These are phyloP conservation scores for Apiotrichum domesticum DNA, from an alignment of 1,284 basidiomycete species.

Conservation along the genomic window DNA sequence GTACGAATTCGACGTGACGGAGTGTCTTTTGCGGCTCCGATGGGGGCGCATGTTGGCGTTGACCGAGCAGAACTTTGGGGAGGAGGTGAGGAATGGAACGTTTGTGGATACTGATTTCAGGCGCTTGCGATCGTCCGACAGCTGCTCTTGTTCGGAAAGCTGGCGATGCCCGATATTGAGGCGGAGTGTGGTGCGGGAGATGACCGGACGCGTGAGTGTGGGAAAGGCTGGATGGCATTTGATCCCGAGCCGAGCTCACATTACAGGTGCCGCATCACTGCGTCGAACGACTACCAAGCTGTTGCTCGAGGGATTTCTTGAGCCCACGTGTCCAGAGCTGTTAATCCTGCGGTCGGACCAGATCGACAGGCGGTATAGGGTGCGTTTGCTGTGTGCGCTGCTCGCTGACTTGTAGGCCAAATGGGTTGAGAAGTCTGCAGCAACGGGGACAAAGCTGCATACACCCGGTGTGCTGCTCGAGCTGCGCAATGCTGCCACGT, in stretches of 20 bases:
- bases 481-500: conserved; percentile 29
- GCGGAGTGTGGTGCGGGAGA: conserved; percentile 10
- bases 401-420: conserved; percentile 18
- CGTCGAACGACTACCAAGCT: conserved; percentile 11
- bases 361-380: conserved; percentile 24
- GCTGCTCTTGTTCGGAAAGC: conserved; percentile 78
- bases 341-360: conserved; percentile 30
- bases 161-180: conserved; percentile 54
- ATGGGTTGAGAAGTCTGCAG: conserved; percentile 17
- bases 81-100: conserved; percentile 53
- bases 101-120: conserved; percentile 45
- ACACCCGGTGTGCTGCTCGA: conserved; percentile 43
- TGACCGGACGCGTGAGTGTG: conserved; percentile 6
- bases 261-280: background rate
- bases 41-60: conserved; percentile 74
- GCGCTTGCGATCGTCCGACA: conserved; percentile 66
- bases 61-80: conserved; percentile 63
- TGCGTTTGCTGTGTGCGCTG: conserved; percentile 4
- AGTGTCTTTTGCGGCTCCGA: conserved; percentile 68
- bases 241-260: background rate
- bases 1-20: conserved; percentile 60
- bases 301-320: conserved; percentile 25
- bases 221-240: background rate
- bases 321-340: conserved; percentile 28
- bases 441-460: conserved; percentile 37